Conservation (phyloP, 2,329 filamentous ascomycete genomes). For the Drechslerella coelobrocha region DNA sequence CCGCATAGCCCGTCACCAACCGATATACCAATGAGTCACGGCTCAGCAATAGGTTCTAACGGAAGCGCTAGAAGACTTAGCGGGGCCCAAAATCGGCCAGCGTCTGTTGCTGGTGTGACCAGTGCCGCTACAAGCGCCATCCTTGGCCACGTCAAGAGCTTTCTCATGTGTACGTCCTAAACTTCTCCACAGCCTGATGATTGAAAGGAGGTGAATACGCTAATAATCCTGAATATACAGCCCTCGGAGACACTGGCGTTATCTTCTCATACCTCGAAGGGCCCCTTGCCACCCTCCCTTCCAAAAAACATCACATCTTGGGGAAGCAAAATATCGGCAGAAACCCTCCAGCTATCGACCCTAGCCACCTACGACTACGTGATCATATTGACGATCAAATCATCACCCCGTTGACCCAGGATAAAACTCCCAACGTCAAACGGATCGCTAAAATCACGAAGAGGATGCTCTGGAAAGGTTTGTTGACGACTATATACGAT, state of each 20-base stretch:
- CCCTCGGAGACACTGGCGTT: slow-evolving; percentile 9
- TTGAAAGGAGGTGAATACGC: background rate
- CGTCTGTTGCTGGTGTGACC: background rate
- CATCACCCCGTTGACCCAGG: slow-evolving; percentile 9
- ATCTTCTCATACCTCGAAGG: slow-evolving; percentile 25
- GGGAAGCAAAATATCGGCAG: background rate
- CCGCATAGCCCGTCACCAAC: too few species aligned
- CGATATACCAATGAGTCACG: too few species aligned
- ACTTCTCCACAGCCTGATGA: background rate
- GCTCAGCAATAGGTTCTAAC: too few species aligned
- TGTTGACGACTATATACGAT: slow-evolving; percentile 1
- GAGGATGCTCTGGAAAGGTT: slow-evolving; percentile 8
- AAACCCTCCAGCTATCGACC: background rate
- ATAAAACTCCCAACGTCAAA: background rate
- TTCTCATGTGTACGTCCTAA: slow-evolving; percentile 16
- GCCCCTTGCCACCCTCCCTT: background rate
- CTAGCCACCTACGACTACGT: slow-evolving; percentile 7
- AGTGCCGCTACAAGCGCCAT: slow-evolving; percentile 1
- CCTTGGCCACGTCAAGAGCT: slow-evolving; percentile 11
- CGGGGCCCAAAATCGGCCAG: too few species aligned
- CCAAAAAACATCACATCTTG: background rate
- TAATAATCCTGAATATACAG: background rate
- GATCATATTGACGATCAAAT: slow-evolving; percentile 21
- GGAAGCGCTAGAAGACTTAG: too few species aligned
- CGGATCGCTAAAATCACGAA: slow-evolving; percentile 6